A percentile compares a stretch with the other conserved stretches of the same genome.
Evolutionary conservation across 805 yeast genomes (phyloP).

Genomic region (Clavispora carvajalis): DNA sequence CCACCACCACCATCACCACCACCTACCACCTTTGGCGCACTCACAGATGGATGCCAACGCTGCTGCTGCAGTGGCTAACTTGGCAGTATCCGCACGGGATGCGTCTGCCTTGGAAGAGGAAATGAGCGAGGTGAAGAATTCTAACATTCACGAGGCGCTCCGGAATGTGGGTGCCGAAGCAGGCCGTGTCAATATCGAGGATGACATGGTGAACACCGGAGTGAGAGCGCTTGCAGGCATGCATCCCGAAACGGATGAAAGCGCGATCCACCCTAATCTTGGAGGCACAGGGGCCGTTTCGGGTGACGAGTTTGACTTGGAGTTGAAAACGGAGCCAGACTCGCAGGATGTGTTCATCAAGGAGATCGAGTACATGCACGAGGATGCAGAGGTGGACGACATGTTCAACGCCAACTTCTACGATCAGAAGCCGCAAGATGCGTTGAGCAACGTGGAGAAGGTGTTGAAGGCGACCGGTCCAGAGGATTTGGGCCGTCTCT

Average conservation of each 20-base stretch:
- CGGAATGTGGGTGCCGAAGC: conserved; percentile 13
- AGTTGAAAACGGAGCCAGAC: conserved; percentile 9
- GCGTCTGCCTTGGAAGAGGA: conserved; percentile 31
- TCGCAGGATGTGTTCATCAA: conserved; percentile 9
- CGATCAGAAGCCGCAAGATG: conserved; percentile 5
- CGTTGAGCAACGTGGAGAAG: conserved; percentile 6
- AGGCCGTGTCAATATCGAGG: conserved; percentile 10
- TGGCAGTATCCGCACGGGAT: conserved; percentile 13
- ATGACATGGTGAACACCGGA: conserved; percentile 6
- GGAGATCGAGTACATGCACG: conserved; percentile 9
- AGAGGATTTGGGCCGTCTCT: conserved; percentile 9
- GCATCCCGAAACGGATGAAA: not conserved
- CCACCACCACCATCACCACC: not conserved
- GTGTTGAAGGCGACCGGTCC: conserved; percentile 5
- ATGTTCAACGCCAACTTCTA: conserved; percentile 8
- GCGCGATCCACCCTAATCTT: conserved; percentile 14
- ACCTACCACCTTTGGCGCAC: not conserved
- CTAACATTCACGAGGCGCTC: conserved; percentile 17
- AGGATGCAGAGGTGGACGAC: conserved; percentile 8
- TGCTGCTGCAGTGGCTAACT: conserved; percentile 4
- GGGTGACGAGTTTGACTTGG: conserved; percentile 9
- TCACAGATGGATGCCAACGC: conserved; percentile 3
- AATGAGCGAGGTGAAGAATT: conserved; percentile 27
- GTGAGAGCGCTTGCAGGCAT: not conserved
- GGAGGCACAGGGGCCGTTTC: conserved; percentile 5